These are phyloP conservation scores for Huntiella decipiens DNA, from an alignment of 2,329 filamentous ascomycete species.

Conservation along the genomic window DNA sequence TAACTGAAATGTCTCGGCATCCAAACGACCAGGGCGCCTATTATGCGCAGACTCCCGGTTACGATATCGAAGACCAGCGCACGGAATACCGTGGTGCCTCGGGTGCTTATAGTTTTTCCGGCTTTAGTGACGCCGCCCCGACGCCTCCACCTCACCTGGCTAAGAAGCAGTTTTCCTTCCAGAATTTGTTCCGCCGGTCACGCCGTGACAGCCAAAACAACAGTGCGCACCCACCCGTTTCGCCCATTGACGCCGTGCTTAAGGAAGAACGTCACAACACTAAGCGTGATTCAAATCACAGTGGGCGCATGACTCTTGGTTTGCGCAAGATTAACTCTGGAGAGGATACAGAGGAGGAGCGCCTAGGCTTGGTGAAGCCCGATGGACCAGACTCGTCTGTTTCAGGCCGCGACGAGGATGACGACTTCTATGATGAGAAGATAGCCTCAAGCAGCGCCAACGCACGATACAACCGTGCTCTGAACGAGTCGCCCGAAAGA, in stretches of 20 bases:
- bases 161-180: slow-evolving; percentile 77
- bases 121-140: slow-evolving; percentile 11
- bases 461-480: background rate
- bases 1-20: slow-evolving; percentile 40
- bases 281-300: slow-evolving; percentile 3
- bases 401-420: slow-evolving; percentile 6
- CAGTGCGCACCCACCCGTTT: slow-evolving; percentile 17
- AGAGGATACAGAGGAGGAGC: slow-evolving; percentile 61
- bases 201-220: background rate
- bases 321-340: slow-evolving; percentile 15
- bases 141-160: slow-evolving; percentile 44
- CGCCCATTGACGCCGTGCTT: slow-evolving; percentile 20
- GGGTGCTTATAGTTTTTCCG: slow-evolving; percentile 22
- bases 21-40: slow-evolving; percentile 20
- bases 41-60: slow-evolving; percentile 22
- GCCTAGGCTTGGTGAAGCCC: slow-evolving; percentile 63
- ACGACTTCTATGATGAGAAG: slow-evolving; percentile 10
- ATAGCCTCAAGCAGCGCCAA: background rate
- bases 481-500: background rate
- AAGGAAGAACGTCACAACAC: slow-evolving; percentile 2
- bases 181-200: slow-evolving; percentile 48
- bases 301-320: slow-evolving; percentile 3
- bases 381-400: slow-evolving; percentile 21
- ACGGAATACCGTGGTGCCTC: slow-evolving; percentile 30
- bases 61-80: slow-evolving; percentile 25